Base-by-base conservation (phyloP, 2,329 filamentous ascomycete genomes). In the Cryphonectria nitschkei region DNA sequence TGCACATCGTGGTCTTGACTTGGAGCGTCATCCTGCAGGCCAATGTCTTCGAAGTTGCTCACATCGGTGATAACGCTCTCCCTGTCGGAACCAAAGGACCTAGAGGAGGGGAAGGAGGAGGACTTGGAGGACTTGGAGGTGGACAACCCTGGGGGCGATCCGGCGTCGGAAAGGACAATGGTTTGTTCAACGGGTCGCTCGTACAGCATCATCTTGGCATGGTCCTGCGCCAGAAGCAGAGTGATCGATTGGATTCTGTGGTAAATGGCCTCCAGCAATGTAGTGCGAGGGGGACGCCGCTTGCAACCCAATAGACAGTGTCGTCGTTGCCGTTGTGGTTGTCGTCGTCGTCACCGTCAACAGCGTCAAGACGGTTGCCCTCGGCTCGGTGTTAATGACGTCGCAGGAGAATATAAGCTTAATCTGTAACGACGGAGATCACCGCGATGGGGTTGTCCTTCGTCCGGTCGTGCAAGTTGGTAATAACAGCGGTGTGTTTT, bases 31-130 rank as follows among this genome's bases (percentile, higher is more conserved):
- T 94, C 90, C 76, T 94, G 92, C 41, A 98, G 88, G 16, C 92
- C 93, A 79, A 98, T 97, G 74, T 98, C 95, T 80, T 98, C 95
- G 77, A 98, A 98, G 79, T 98, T 90, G 74, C 89, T 90, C 70
- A 92, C 88, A 78, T 97, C 93, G 67, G 89, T 86, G 62, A 93
- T 83, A 66, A 90, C 86, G 75, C 86, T 88, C 77, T 91, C 89
- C 75, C 93, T 92, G 76, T 94, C 92, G 76, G 90, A 92, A 73
- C 88, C 67, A 29, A 73, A 71, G 9, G 69, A 68, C 19, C 46
- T 90, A 70, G 92, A 90, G 52, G 94, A 97, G 76, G 91, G 92
- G 77, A 95, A 92, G 65, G 94, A 97, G 6, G 93, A 97, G 39
- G 94, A 94, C 81, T 96, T 97, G 74, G 93, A 97, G 73, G 93